These are phyloP conservation scores for Ophiocordyceps robertsii DNA, from an alignment of 2,329 filamentous ascomycete genomes.

Conservation along the genomic window DNA sequence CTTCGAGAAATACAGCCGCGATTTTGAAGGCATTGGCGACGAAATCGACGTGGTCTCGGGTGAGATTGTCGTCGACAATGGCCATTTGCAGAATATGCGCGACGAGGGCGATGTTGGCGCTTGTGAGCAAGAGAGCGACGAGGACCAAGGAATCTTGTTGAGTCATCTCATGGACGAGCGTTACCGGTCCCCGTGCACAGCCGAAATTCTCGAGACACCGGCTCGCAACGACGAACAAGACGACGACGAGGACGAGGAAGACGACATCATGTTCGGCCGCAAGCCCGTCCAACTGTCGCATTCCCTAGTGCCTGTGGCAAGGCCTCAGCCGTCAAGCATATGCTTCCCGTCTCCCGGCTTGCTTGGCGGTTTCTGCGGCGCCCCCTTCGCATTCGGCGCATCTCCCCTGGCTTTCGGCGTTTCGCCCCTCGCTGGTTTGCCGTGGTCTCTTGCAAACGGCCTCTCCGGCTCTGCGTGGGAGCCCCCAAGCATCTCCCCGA, in stretches of 20 bases:
- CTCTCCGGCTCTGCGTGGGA: constrained; percentile 3
- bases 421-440: constrained; percentile 4
- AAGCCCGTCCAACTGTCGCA: constrained; percentile 1
- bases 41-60: constrained; percentile 79
- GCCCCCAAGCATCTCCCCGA: neutral
- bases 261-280: constrained; percentile 5
- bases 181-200: neutral
- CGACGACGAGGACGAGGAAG: constrained; percentile 7
- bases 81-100: constrained; percentile 57
- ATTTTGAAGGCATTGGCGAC: constrained; percentile 75
- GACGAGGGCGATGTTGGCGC: constrained; percentile 35
- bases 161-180: constrained; percentile 15
- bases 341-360: constrained; percentile 1
- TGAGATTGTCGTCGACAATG: constrained; percentile 78
- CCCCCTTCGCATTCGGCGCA: constrained; percentile 6
- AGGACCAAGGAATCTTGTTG: constrained; percentile 20
- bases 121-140: constrained; percentile 9
- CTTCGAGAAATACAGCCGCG: constrained; percentile 73
- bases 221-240: constrained; percentile 1
- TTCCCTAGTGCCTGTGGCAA: constrained; percentile 3
- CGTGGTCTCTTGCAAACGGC: constrained; percentile 4
- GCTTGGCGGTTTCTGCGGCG: constrained; percentile 3
- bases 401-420: constrained; percentile 8
- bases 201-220: neutral
- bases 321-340: neutral